phyloP scores from a whole-genome alignment of 2,329 filamentous ascomycete species.

The Fusarium newnesense region DNA sequence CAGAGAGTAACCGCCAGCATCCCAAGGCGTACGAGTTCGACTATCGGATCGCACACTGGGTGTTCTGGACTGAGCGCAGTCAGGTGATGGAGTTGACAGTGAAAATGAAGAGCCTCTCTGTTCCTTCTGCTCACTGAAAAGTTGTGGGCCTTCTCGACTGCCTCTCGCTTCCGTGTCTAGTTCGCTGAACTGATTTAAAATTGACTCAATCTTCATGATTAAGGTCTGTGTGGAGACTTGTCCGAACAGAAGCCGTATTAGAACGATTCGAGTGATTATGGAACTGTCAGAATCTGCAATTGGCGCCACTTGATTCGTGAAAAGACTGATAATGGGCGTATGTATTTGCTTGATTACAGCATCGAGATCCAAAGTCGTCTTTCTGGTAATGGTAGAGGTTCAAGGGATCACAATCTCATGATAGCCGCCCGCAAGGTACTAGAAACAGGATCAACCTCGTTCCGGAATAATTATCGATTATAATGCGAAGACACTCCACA shows the following conservation, averaged over 20 bases:
- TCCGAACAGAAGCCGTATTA: conserved; percentile 10
- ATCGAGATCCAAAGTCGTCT: conserved; percentile 22
- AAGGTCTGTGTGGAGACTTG: neutral
- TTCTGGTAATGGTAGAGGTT: conserved; percentile 22
- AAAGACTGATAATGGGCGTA: conserved; percentile 14
- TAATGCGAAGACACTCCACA: conserved; percentile 16
- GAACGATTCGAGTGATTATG: conserved; percentile 11
- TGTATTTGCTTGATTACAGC: conserved; percentile 21
- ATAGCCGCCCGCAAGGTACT: conserved; percentile 15
- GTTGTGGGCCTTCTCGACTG: conserved; percentile 15
- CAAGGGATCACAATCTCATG: conserved; percentile 30
- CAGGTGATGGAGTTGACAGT: conserved; percentile 50
- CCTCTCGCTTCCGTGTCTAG: conserved; percentile 18
- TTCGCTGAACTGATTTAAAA: conserved; percentile 39
- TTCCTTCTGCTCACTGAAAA: conserved; percentile 6
- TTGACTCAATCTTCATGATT: conserved; percentile 37
- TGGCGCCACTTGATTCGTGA: neutral
- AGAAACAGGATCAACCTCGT: conserved; percentile 30
- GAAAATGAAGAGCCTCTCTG: conserved; percentile 30
- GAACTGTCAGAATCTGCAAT: neutral
- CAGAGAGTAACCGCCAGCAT: conserved; percentile 61
- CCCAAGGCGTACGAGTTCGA: conserved; percentile 59
- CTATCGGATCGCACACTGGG: conserved; percentile 35
- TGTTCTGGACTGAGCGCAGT: conserved; percentile 41
- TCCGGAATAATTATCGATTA: conserved; percentile 41